Conservation (phyloP, 2,329 filamentous ascomycete species). For the Hypoxylon sp. region DNA sequence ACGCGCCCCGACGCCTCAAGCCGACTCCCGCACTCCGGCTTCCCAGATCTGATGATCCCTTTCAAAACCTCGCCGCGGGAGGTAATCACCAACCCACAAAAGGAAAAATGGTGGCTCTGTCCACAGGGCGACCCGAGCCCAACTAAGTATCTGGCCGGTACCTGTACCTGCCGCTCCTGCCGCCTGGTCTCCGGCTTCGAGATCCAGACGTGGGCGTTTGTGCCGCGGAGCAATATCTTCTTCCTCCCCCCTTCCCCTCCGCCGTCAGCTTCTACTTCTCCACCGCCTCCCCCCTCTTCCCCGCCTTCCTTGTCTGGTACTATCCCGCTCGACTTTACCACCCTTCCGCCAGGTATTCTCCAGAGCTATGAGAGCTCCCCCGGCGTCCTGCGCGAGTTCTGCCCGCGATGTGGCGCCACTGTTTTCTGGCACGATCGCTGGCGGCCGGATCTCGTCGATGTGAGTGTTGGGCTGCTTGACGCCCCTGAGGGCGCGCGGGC, state of each 20-base stretch:
- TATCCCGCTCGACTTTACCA: constrained; percentile 56
- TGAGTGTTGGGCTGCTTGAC: constrained; percentile 72
- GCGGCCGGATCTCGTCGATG: constrained; percentile 71
- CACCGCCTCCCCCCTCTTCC: constrained; percentile 18
- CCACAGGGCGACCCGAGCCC: constrained; percentile 39
- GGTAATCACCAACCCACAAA: constrained; percentile 59
- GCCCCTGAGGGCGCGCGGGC: constrained; percentile 67
- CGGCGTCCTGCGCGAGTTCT: constrained; percentile 73
- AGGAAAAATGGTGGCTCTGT: constrained; percentile 74
- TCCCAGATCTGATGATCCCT: constrained; percentile 68
- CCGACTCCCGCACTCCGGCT: constrained; percentile 61
- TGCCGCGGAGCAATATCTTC: constrained; percentile 71
- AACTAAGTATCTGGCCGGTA: constrained; percentile 70
- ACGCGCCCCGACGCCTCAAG: constrained; percentile 67
- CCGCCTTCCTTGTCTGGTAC: background rate
- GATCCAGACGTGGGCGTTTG: constrained; percentile 76
- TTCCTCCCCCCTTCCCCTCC: constrained; percentile 54
- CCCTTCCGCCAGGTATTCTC: constrained; percentile 57
- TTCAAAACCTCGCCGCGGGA: constrained; percentile 57
- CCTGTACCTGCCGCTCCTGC: constrained; percentile 75
- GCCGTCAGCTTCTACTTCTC: background rate
- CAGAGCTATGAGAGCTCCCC: constrained; percentile 68
- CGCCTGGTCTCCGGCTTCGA: constrained; percentile 73
- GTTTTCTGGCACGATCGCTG: constrained; percentile 73
- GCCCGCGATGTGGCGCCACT: constrained; percentile 72